Percentiles rank a stretch among this genome's conserved stretches.
phyloP scores from a whole-genome alignment of 257 asterid species.

The Anisodus tanguticus region DNA sequence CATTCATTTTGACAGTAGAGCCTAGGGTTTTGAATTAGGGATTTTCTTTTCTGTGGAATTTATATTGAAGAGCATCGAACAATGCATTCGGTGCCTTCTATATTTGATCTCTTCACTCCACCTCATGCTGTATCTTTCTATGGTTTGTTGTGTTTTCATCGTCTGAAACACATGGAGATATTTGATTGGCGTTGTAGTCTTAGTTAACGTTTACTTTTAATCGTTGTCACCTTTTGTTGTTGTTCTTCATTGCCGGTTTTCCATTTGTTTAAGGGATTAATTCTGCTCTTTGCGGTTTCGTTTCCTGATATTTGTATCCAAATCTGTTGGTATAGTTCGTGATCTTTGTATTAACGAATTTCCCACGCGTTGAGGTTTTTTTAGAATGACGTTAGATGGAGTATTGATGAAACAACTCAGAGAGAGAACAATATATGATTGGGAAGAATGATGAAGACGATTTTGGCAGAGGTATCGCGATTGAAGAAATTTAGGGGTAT shows the following conservation, averaged over 20 bases:
- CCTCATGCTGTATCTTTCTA: constrained; percentile 43
- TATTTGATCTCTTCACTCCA: constrained; percentile 43
- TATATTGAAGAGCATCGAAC: constrained; percentile 62
- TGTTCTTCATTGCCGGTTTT: background rate
- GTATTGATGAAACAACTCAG: too few species aligned
- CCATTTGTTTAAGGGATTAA: constrained; percentile 11
- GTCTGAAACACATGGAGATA: constrained; percentile 61
- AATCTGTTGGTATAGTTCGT: background rate
- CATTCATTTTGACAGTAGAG: background rate
- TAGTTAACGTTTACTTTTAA: constrained; percentile 39
- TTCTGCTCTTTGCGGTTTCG: constrained; percentile 18
- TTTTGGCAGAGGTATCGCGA: too few species aligned
- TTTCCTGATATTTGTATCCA: background rate
- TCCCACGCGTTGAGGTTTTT: too few species aligned
- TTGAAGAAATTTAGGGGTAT: too few species aligned
- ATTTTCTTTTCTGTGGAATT: background rate
- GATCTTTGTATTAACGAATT: background rate
- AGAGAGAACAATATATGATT: too few species aligned
- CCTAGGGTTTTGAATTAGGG: constrained; percentile 31
- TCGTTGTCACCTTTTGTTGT: too few species aligned
- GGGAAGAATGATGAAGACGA: too few species aligned
- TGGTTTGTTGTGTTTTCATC: constrained; percentile 63
- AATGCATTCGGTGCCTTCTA: constrained; percentile 69
- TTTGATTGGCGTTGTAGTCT: constrained; percentile 65
- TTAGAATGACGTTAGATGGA: too few species aligned